These are phyloP conservation scores for Elsinoe ampelina DNA, from an alignment of 2,329 filamentous ascomycete genomes.

Conservation along the genomic window DNA sequence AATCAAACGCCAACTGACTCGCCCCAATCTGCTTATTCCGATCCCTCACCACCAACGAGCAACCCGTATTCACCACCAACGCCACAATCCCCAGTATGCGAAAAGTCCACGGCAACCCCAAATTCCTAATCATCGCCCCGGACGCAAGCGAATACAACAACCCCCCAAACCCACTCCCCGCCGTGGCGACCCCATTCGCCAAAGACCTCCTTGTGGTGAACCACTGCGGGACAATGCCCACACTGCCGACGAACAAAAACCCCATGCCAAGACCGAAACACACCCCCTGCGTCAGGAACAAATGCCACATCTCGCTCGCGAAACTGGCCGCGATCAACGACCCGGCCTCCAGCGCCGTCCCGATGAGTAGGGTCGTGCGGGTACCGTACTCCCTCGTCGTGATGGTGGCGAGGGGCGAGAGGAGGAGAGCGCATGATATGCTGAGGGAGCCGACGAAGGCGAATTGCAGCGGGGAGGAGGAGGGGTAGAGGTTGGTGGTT, in stretches of 20 bases:
- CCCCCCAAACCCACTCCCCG: conserved; percentile 68
- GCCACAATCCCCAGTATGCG: conserved; percentile 55
- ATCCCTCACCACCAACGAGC: conserved; percentile 56
- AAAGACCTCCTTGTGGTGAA: conserved; percentile 59
- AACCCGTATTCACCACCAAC: conserved; percentile 54
- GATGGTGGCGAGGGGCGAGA: conserved; percentile 59
- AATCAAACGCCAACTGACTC: conserved; percentile 58
- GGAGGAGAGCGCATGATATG: conserved; percentile 55
- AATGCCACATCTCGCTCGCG: conserved; percentile 59
- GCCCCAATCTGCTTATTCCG: conserved; percentile 62
- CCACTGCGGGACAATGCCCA: conserved; percentile 64
- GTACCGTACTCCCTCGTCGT: conserved; percentile 55
- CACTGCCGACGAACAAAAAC: conserved; percentile 61
- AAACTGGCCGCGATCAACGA: conserved; percentile 65
- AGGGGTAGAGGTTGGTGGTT: conserved; percentile 51
- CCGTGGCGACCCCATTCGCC: conserved; percentile 58
- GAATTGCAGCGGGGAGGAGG: conserved; percentile 56
- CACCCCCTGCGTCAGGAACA: conserved; percentile 65
- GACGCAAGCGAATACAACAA: conserved; percentile 58
- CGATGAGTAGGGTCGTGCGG: conserved; percentile 53
- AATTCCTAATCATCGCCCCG: conserved; percentile 56
- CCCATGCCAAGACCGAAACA: conserved; percentile 73
- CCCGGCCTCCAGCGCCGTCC: conserved; percentile 53
- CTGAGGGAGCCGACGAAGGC: conserved; percentile 70
- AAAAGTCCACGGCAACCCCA: conserved; percentile 59